Base-by-base conservation (phyloP, 2,329 filamentous ascomycete genomes). In the Aspergillus sclerotialis region DNA sequence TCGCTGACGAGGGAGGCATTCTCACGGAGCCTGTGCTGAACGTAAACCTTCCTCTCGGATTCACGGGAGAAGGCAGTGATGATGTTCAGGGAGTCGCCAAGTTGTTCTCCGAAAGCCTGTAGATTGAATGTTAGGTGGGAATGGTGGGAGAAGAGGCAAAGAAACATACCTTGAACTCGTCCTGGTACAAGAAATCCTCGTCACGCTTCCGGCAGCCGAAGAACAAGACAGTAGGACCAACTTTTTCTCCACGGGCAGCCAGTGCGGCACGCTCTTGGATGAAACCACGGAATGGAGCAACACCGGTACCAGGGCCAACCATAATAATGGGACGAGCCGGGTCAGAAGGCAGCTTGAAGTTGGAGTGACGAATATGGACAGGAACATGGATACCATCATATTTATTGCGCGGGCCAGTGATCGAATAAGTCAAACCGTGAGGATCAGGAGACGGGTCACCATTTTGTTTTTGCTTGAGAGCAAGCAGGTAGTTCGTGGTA, bases 311-410 rank as follows among this genome's bases (percentile, higher is more conserved):
- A 9, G 92, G 92, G 15, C 92, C 92, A 49, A 96, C 79, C 80
- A 95, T 89, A 61, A 98, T 94, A 50, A 98, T 72, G 18, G 92
- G 92, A 67, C 93, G 94, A 31, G 83, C 78, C 4, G 92, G 88
- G 53, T 98, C 89, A 11, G 92, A 95, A 7, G 92, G 92, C 18
- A 98, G 78, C 71, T 96, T 96, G 78, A 98, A 98, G 71, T 96
- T 98, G 45, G 92, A 96, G 68, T 95, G 90, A 45, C 92, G 86
- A 39, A 98, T 80, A 58, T 98, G 92, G 10, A 98, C 86, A 3
- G 92, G 92, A 15, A 96, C 82, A 56, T 93, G 89, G 40, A 95
- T 82, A 41, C 90, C 90, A 53, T 94, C 86, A 63, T 96, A 98
- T 68, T 94, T 96, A 74, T 94, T 94, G 54, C 92, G 79, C 11